Base-by-base conservation (phyloP, 495 filamentous ascomycete genomes). In the Viridothelium virens region DNA sequence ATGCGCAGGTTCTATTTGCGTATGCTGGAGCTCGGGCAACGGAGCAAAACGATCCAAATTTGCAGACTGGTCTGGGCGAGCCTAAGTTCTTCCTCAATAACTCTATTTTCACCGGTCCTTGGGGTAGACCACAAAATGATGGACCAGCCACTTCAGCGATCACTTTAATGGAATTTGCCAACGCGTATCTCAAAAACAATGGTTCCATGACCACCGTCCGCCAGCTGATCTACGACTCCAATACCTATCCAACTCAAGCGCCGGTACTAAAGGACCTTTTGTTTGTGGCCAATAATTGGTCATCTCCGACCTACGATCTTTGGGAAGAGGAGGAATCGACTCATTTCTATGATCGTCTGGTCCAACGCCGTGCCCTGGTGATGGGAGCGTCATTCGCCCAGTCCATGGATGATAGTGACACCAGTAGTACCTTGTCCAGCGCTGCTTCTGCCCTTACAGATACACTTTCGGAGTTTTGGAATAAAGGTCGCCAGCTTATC, bases 91-190 rank as follows among this genome's bases (percentile, higher is more conserved):
- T 71, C 47, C 65, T 73, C 4, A 71, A 73, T 53, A 71, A 73
- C 50, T 67, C 69, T 6, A 62, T 69, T 65, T 73, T 71, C 56
- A 66, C 66, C 18, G 69, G 69, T 5, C 71, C 71, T 14, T 73
- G 71, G 71, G 69, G 71, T 34, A 36, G 71, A n/a, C 71, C 69
- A 37, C 71, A 73, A 41, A 73, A 73, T 62, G 71, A 73, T 63
- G 71, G 71, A 11, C 71, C 71, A 3, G 69, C 71, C 3, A 73
- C 71, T 9, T 50, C 69, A 33, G 71, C 69, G 12, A 71, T 69
- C 61, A 71, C 71, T 2, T 48, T 73, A 9, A 73, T 73, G 61
- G 71, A 73, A 39, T 73, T 73, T 38, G 69, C 69, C 2, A 71
- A 67, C 41, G 61, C 18, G 39, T 73, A 73, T 50, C 69, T 71